Evolutionary conservation across 1,284 basidiomycete genomes (phyloP), one percentile per base, ranked within the genome.

Genomic region (Ganoderma sp.): DNA sequence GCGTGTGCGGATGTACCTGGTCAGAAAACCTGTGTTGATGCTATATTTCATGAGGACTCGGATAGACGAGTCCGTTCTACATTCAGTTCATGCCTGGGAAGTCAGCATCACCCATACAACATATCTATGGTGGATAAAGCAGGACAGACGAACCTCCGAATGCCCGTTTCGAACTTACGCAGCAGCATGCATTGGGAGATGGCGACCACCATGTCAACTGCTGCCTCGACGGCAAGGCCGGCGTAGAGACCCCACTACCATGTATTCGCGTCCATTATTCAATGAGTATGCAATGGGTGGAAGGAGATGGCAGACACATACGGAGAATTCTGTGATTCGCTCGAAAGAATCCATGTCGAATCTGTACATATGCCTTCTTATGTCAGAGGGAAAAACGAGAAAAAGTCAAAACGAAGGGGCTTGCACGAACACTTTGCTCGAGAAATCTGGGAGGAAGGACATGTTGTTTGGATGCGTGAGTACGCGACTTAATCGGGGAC

Each of bases 231-330:
- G 25, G 62, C 60, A 25, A 75, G 70, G 14, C 74, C 74, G 6
- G 70, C 66, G 41, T 75, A 75, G 2, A 75, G 64, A 32, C 72
- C 73, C 74, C 74, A 75, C 73, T 74, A 65, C 17, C 28, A 57
- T 19, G 19, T 0, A 17, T 25, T 25, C 50, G 15, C 17, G 28
- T 54, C 9, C 41, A 54, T 17, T 1, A 45, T 17, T 8, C 12
- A 2, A 39, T 19, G 61, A 42, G 28, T 22, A 12, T 12, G 34
- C 2, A 9, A 19, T 34, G 10, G 48, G 32, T 8, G 9, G 50
- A 19, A 48, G 34, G 14, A 10, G 19, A 2, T 43, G 14, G 19
- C 5, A 2, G 28, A 22, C 57, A 56, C 70, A 34, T 52, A 75
- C 74, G 34, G 74, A 72, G 61, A 75, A 70, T 1, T 62, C 17